These are phyloP conservation scores for Solanum peruvianum DNA, from an alignment of 257 asterid genomes.

Conservation along the genomic window DNA sequence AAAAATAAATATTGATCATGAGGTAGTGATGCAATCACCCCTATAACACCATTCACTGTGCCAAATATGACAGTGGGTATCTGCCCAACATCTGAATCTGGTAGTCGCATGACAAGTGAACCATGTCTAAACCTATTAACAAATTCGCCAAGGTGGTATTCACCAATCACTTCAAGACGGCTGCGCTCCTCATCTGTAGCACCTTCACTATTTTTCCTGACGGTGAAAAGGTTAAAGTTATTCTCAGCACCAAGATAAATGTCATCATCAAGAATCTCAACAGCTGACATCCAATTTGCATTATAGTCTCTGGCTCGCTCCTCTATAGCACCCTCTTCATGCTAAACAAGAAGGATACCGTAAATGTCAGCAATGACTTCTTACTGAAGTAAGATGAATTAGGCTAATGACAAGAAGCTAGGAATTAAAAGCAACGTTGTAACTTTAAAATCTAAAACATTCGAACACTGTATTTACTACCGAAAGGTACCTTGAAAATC, in stretches of 20 bases:
- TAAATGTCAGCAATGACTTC: not conserved
- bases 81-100: constrained; percentile 87
- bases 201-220: constrained; percentile 88
- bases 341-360: constrained; percentile 25
- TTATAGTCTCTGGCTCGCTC: constrained; percentile 98
- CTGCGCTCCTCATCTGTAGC: constrained; percentile 96
- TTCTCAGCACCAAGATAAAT: constrained; percentile 90
- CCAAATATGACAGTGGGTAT: constrained; percentile 93
- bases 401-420: not conserved
- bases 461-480: not conserved
- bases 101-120: constrained; percentile 89
- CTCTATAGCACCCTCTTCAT: constrained; percentile 97
- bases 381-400: not conserved
- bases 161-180: constrained; percentile 96
- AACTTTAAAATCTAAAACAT: not conserved
- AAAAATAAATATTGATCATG: constrained; percentile 61
- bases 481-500: constrained; percentile 70
- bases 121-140: constrained; percentile 89
- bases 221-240: constrained; percentile 74
- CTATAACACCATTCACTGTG: constrained; percentile 88
- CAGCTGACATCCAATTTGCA: constrained; percentile 99
- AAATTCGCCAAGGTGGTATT: constrained; percentile 95
- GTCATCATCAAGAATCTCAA: constrained; percentile 92
- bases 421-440: not conserved
- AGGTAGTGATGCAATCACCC: constrained; percentile 90